A percentile compares a stretch with the other conserved stretches of the same genome.
Evolutionary conservation across 2,329 filamentous ascomycete species (phyloP).

Genomic region (Chaetomiaceae sp.): DNA sequence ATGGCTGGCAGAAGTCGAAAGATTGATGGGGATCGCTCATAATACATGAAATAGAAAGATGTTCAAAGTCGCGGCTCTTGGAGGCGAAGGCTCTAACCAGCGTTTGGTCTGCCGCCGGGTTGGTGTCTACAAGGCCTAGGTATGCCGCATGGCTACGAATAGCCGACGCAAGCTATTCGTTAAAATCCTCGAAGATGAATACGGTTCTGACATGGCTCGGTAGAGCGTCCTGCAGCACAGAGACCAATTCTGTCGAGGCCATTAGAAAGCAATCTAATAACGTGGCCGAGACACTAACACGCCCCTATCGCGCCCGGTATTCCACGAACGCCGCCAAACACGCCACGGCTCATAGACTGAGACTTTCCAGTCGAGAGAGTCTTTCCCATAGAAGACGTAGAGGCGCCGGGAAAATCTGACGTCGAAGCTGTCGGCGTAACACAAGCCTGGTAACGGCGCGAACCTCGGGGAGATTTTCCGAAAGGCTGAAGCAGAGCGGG

Average conservation of each 20-base stretch:
- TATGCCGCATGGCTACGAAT: neutral
- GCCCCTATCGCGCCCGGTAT: no score
- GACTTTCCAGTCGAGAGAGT: slow-evolving; percentile 29
- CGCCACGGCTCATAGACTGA: slow-evolving; percentile 35
- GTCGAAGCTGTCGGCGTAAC: slow-evolving; percentile 34
- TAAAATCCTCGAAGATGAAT: neutral
- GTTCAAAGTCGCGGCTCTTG: neutral
- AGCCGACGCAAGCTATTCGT: neutral
- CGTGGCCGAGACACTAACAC: no score
- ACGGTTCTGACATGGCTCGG: neutral
- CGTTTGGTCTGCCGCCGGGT: neutral
- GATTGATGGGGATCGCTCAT: neutral
- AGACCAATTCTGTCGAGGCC: neutral
- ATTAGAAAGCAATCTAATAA: neutral
- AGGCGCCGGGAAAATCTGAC: slow-evolving; percentile 19
- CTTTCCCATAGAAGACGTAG: slow-evolving; percentile 24
- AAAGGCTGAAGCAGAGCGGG: slow-evolving; percentile 9
- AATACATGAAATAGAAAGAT: neutral
- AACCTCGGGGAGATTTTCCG: slow-evolving; percentile 26
- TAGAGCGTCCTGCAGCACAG: neutral
- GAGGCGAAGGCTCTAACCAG: neutral
- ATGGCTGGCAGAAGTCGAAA: neutral
- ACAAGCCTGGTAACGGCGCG: slow-evolving; percentile 31
- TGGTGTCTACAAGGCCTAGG: neutral
- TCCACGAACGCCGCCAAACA: no score